A percentile compares a stretch with the other conserved stretches of the same genome.
Conservation (phyloP, 148 eudicot species). For the Rhododendron mucronatum region DNA sequence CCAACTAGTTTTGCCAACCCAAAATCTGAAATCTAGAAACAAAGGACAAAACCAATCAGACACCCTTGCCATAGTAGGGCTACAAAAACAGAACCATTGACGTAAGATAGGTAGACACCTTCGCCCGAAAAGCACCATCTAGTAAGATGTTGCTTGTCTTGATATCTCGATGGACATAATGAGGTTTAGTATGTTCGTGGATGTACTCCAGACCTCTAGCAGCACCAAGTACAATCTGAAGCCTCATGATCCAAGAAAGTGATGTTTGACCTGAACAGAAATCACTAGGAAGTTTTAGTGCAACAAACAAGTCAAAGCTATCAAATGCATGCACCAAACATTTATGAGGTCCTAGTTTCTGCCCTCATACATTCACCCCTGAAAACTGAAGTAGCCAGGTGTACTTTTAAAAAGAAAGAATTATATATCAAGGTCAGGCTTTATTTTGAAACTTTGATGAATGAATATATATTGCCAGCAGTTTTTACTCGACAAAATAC, state of each 20-base stretch:
- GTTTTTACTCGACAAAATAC: not conserved
- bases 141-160: slow-evolving; percentile 95
- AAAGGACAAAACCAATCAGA: slow-evolving; percentile 15
- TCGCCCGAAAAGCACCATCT: slow-evolving; percentile 83
- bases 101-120: slow-evolving; percentile 40
- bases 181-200: slow-evolving; percentile 96
- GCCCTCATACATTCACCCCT: not conserved
- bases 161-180: slow-evolving; percentile 96
- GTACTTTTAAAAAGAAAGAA: not conserved
- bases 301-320: not conserved
- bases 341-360: not conserved
- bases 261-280: slow-evolving; percentile 66
- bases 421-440: not conserved
- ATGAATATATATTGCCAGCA: not conserved
- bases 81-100: not conserved
- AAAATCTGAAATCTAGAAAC: slow-evolving; percentile 79
- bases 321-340: not conserved
- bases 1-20: slow-evolving; percentile 92
- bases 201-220: slow-evolving; percentile 97
- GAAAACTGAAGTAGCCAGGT: not conserved
- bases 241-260: slow-evolving; percentile 95
- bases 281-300: not conserved
- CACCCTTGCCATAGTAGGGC: not conserved
- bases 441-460: not conserved
- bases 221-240: slow-evolving; percentile 92